phyloP scores from a whole-genome alignment of 2,329 filamentous ascomycete species.

The Colletotrichum limetticola region DNA sequence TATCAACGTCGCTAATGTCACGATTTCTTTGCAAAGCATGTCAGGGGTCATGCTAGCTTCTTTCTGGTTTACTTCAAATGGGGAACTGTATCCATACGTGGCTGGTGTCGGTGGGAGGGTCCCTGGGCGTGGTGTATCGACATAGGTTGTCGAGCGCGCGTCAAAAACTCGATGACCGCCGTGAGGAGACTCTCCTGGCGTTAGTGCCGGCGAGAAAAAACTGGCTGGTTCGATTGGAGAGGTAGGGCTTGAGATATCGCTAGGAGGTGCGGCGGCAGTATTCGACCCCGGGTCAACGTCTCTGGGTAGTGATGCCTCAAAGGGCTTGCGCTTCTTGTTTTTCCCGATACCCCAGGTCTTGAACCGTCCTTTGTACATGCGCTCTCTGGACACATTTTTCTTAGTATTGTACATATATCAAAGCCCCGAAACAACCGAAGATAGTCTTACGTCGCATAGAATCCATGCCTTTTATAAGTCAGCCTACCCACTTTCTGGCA shows the following conservation, averaged over 20 bases:
- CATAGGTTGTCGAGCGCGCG: neutral
- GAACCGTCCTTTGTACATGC: slow-evolving; percentile 31
- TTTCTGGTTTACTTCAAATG: neutral
- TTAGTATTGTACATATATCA: neutral
- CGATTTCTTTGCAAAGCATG: neutral
- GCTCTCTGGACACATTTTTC: neutral
- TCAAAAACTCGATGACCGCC: neutral
- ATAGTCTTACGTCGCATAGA: slow-evolving; percentile 27
- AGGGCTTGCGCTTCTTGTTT: slow-evolving; percentile 17
- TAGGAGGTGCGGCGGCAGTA: neutral
- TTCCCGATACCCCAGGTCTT: slow-evolving; percentile 29
- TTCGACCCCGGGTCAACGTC: too few relatives aligned
- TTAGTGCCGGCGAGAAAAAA: neutral
- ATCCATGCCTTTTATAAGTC: neutral
- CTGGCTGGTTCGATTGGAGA: neutral
- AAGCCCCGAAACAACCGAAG: neutral
- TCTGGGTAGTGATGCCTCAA: neutral
- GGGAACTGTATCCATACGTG: neutral
- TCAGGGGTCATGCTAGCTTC: neutral
- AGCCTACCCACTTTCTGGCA: too few relatives aligned
- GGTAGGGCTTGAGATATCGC: neutral
- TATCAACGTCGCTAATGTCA: neutral
- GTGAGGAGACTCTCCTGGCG: neutral
- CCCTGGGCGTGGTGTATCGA: neutral
- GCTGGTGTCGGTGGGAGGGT: slow-evolving; percentile 8